phyloP scores from a whole-genome alignment of 2,329 filamentous ascomycete species.

The Pestalotiopsis sp. region DNA sequence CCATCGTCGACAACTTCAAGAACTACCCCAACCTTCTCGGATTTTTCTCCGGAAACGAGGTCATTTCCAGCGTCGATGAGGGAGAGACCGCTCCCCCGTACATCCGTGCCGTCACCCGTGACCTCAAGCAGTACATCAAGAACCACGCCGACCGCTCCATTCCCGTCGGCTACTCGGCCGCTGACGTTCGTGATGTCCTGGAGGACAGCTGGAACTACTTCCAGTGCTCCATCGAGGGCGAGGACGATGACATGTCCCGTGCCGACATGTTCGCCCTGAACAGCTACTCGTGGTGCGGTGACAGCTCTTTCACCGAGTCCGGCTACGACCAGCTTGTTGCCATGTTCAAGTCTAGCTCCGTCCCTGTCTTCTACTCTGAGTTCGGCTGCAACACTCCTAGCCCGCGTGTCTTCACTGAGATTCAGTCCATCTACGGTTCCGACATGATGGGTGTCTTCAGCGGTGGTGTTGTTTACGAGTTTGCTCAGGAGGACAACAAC shows the following conservation, averaged over 20 bases:
- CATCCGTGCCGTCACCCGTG: conserved; percentile 73
- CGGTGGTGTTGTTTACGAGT: conserved; percentile 83
- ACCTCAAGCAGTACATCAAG: conserved; percentile 80
- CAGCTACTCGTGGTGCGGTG: conserved; percentile 73
- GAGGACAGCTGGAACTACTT: conserved; percentile 78
- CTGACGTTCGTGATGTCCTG: conserved; percentile 74
- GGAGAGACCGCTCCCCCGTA: conserved; percentile 69
- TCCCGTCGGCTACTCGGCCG: conserved; percentile 80
- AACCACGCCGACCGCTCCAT: conserved; percentile 69
- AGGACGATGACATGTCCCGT: conserved; percentile 61
- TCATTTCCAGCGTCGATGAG: conserved; percentile 62
- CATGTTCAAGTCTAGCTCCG: conserved; percentile 66
- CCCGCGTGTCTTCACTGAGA: conserved; percentile 78
- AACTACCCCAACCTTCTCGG: conserved; percentile 68
- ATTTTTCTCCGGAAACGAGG: conserved; percentile 42
- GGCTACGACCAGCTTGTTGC: conserved; percentile 65
- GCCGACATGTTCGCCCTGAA: conserved; percentile 80
- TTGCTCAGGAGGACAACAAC: conserved; percentile 69
- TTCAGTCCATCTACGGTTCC: conserved; percentile 69
- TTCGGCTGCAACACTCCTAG: conserved; percentile 74
- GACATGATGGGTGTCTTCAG: conserved; percentile 71
- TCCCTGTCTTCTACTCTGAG: conserved; percentile 83
- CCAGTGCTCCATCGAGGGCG: conserved; percentile 62
- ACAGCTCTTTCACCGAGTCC: conserved; percentile 64
- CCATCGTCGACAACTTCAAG: conserved; percentile 68